Conservation (phyloP, 805 yeast genomes). For the Candida easanensis region DNA sequence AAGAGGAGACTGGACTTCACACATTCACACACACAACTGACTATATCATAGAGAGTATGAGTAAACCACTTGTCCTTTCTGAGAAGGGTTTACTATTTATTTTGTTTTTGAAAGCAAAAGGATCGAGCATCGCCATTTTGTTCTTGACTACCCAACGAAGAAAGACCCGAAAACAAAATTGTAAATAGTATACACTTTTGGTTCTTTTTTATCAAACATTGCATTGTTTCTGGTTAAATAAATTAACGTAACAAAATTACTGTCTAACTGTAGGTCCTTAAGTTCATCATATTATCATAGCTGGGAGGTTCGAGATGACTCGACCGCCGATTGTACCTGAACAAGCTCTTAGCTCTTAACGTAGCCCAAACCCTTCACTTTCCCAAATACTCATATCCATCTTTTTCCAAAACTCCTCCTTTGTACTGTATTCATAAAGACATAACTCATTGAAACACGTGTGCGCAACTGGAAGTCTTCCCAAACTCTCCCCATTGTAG, state of each 20-base stretch:
- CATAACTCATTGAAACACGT: constrained; percentile 93
- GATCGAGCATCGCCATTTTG: not conserved
- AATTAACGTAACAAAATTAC: too few relatives aligned
- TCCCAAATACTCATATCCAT: constrained; percentile 69
- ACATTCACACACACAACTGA: constrained; percentile 4
- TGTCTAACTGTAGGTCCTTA: too few relatives aligned
- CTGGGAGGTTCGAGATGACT: too few relatives aligned
- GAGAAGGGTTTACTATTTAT: constrained; percentile 14
- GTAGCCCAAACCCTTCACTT: constrained; percentile 82
- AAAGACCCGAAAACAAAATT: constrained; percentile 16
- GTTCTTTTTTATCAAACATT: constrained; percentile 17
- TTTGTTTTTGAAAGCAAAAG: constrained; percentile 6
- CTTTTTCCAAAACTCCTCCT: constrained; percentile 54
- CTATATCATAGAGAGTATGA: constrained; percentile 6
- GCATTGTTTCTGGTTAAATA: constrained; percentile 14
- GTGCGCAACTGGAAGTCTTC: constrained; percentile 78
- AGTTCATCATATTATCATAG: too few relatives aligned
- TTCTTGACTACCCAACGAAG: constrained; percentile 3
- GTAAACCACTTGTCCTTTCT: constrained; percentile 8
- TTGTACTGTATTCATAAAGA: constrained; percentile 59
- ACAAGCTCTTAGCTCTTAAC: too few relatives aligned
- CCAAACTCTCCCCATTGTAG: constrained; percentile 18
- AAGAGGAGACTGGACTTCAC: not conserved
- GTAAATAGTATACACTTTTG: constrained; percentile 22
- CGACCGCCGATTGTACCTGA: too few relatives aligned